Conservation (phyloP, 257 asterid genomes). For the Ballota nigra region DNA sequence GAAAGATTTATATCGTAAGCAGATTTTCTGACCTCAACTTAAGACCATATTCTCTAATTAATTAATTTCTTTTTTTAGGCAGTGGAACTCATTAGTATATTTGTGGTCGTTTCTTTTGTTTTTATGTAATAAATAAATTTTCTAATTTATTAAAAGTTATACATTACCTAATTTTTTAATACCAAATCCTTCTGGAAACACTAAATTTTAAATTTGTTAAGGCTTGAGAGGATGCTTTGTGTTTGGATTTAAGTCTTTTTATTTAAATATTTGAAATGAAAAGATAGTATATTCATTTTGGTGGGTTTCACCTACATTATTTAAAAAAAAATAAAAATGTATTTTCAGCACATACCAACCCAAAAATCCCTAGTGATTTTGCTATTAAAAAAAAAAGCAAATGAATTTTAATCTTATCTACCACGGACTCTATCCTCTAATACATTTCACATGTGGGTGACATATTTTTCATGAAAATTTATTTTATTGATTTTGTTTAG, state of each 20-base stretch:
- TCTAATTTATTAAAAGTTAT: not conserved
- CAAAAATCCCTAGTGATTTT: no score
- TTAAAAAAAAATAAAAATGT: no score
- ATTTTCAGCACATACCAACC: no score
- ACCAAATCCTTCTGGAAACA: not conserved
- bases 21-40: conserved; percentile 24
- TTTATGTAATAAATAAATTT: not conserved
- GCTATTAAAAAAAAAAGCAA: no score
- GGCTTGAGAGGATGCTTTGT: not conserved
- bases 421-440: no score
- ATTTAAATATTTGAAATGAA: no score
- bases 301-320: no score
- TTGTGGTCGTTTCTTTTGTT: not conserved
- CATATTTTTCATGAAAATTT: no score
- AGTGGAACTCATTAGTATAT: conserved; percentile 14
- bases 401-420: no score
- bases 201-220: not conserved
- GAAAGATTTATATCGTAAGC: conserved; percentile 3
- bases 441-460: no score
- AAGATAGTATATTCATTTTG: not conserved
- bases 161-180: not conserved
- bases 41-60: not conserved
- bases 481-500: no score
- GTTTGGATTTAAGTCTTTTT: not conserved
- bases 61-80: not conserved